Evolutionary conservation across 2,329 filamentous ascomycete species (phyloP).

Genomic region (Apiospora sp.): DNA sequence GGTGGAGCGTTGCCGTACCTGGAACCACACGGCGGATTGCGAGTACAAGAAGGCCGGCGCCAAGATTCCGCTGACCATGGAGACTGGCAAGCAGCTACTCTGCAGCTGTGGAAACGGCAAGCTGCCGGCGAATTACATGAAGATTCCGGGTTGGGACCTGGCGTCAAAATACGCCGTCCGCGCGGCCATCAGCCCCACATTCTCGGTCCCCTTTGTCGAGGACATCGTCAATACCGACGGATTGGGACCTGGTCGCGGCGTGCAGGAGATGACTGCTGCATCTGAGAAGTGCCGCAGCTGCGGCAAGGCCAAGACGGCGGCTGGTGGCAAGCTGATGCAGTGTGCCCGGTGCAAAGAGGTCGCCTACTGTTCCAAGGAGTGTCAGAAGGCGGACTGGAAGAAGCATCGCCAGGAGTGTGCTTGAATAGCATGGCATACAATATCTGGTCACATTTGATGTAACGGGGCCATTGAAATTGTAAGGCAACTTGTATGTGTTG

Average conservation of each 20-base stretch:
- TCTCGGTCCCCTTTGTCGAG: slow-evolving; percentile 53
- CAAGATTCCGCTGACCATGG: slow-evolving; percentile 49
- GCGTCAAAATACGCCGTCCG: slow-evolving; percentile 57
- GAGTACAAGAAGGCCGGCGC: slow-evolving; percentile 50
- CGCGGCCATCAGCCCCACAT: slow-evolving; percentile 65
- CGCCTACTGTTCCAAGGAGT: slow-evolving; percentile 60
- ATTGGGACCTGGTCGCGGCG: not conserved
- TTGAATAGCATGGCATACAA: not conserved
- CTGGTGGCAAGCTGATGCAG: slow-evolving; percentile 47
- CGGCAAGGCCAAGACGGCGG: slow-evolving; percentile 41
- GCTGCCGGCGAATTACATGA: slow-evolving; percentile 49
- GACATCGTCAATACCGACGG: slow-evolving; percentile 42
- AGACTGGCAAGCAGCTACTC: slow-evolving; percentile 46
- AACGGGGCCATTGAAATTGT: not conserved
- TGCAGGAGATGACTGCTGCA: slow-evolving; percentile 17
- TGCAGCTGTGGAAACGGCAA: slow-evolving; percentile 56
- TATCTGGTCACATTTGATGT: not conserved
- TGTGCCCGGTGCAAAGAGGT: slow-evolving; percentile 54
- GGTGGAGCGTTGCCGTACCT: slow-evolving; percentile 58
- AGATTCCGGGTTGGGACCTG: slow-evolving; percentile 53
- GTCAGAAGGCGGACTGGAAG: slow-evolving; percentile 63
- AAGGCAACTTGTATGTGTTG: not conserved
- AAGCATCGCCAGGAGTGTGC: slow-evolving; percentile 55
- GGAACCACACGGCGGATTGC: slow-evolving; percentile 51
- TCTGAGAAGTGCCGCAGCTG: slow-evolving; percentile 48